These are phyloP conservation scores for Fusarium sp. DNA, from an alignment of 2,329 filamentous ascomycete genomes.

Conservation along the genomic window DNA sequence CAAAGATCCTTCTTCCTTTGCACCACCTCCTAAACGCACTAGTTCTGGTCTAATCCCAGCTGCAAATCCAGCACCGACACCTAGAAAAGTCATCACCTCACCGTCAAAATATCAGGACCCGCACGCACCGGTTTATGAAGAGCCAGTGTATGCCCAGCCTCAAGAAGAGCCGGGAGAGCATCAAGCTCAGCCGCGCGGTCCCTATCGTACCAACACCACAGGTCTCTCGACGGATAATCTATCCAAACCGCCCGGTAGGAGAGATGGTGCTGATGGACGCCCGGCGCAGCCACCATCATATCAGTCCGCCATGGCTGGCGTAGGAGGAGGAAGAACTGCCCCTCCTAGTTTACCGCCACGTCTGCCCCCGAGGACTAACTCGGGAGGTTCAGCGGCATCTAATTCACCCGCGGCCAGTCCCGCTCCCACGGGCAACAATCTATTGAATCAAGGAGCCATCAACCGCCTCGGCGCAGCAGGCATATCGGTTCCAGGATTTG, in stretches of 20 bases:
- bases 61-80: slow-evolving; percentile 40
- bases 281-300: slow-evolving; percentile 46
- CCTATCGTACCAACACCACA: slow-evolving; percentile 75
- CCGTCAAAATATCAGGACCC: slow-evolving; percentile 50
- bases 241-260: slow-evolving; percentile 73
- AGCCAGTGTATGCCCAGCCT: slow-evolving; percentile 17
- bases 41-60: slow-evolving; percentile 48
- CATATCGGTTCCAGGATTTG: slow-evolving; percentile 79
- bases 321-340: slow-evolving; percentile 40
- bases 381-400: slow-evolving; percentile 46
- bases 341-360: slow-evolving; percentile 76
- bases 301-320: slow-evolving; percentile 40
- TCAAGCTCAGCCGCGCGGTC: slow-evolving; percentile 63
- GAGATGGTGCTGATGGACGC: slow-evolving; percentile 52
- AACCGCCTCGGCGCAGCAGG: slow-evolving; percentile 76
- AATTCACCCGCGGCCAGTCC: slow-evolving; percentile 35
- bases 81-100: slow-evolving; percentile 44
- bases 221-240: slow-evolving; percentile 74
- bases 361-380: slow-evolving; percentile 60
- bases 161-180: slow-evolving; percentile 32
- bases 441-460: slow-evolving; percentile 66
- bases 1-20: slow-evolving; percentile 80
- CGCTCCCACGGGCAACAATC: slow-evolving; percentile 38
- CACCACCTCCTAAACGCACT: slow-evolving; percentile 76
- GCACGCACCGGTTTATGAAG: slow-evolving; percentile 27